Conservation (phyloP, 768 basidiomycete species). For the Boletales sp. region DNA sequence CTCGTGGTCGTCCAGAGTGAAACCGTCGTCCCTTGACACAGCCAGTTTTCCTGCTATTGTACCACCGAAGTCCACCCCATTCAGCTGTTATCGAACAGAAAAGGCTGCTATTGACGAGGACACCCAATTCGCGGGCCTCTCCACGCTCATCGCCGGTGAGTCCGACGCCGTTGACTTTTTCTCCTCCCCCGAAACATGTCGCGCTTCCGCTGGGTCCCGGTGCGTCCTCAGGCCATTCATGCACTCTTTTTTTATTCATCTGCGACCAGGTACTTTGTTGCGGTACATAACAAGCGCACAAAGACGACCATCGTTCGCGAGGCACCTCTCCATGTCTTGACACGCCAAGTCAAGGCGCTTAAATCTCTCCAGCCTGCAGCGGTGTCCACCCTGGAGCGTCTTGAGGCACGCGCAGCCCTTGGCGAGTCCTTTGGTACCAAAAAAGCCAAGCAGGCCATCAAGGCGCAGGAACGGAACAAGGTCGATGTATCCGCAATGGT, state of each 20-base stretch:
- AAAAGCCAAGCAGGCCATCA: slow-evolving; percentile 85
- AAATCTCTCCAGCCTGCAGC: slow-evolving; percentile 57
- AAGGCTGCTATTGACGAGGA: slow-evolving; percentile 22
- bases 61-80: slow-evolving; percentile 55
- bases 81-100: slow-evolving; percentile 54
- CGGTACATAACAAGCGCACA: slow-evolving; percentile 74
- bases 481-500: slow-evolving; percentile 89
- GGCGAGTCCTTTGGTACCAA: slow-evolving; percentile 94
- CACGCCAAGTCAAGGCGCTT: slow-evolving; percentile 79
- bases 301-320: slow-evolving; percentile 67
- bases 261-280: slow-evolving; percentile 69
- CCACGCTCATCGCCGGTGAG: slow-evolving; percentile 68
- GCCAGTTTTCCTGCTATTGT: slow-evolving; percentile 65
- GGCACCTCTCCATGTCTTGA: slow-evolving; percentile 63
- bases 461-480: slow-evolving; percentile 82
- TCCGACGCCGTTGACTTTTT: slow-evolving; percentile 81
- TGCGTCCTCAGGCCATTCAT: slow-evolving; percentile 33
- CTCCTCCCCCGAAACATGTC: slow-evolving; percentile 52
- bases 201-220: slow-evolving; percentile 63
- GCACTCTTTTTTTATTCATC: background rate
- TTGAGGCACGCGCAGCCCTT: slow-evolving; percentile 68
- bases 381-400: slow-evolving; percentile 47
- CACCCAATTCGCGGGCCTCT: slow-evolving; percentile 30
- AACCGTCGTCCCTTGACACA: slow-evolving; percentile 19
- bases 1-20: slow-evolving; percentile 26